Conservation (phyloP, 805 yeast species). For the Wickerhamomyces sydowiorum region DNA sequence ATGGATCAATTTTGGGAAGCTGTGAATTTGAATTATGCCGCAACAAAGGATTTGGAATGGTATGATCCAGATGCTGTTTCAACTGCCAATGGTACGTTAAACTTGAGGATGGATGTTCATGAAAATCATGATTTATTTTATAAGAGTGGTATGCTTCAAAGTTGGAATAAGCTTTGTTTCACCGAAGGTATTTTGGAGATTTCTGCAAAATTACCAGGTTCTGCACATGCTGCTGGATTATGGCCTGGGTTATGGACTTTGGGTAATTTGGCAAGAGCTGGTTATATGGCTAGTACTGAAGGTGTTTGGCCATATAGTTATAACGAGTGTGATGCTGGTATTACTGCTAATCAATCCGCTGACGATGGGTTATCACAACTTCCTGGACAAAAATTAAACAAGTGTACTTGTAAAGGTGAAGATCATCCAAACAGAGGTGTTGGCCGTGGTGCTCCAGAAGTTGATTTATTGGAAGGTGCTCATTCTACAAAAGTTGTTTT, state of each 20-base stretch:
- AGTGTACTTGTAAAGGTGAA: constrained; percentile 39
- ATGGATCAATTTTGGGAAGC: constrained; percentile 45
- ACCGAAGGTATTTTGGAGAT: constrained; percentile 38
- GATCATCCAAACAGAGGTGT: constrained; percentile 42
- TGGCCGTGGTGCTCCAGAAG: constrained; percentile 48
- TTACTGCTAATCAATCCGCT: constrained; percentile 42
- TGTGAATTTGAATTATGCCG: constrained; percentile 38
- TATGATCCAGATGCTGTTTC: constrained; percentile 43
- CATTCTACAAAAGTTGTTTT: constrained; percentile 24
- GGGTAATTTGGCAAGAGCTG: constrained; percentile 46
- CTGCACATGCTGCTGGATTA: constrained; percentile 35
- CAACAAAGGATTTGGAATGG: constrained; percentile 46
- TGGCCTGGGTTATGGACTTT: constrained; percentile 50
- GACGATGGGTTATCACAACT: constrained; percentile 41
- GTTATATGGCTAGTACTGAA: constrained; percentile 40
- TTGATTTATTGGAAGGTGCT: constrained; percentile 44
- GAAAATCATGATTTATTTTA: constrained; percentile 38
- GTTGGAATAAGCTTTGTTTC: constrained; percentile 43
- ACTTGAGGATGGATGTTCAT: constrained; percentile 34
- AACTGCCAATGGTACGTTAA: constrained; percentile 36
- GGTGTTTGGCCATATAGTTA: constrained; percentile 49
- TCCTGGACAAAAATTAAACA: constrained; percentile 39
- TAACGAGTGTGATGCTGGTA: constrained; percentile 44
- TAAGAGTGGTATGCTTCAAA: constrained; percentile 42
- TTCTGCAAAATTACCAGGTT: constrained; percentile 37